A percentile compares a stretch with the other conserved stretches of the same genome.
Conservation (phyloP, 176 grass and related monocot genomes). For the Guadua angustifolia region DNA sequence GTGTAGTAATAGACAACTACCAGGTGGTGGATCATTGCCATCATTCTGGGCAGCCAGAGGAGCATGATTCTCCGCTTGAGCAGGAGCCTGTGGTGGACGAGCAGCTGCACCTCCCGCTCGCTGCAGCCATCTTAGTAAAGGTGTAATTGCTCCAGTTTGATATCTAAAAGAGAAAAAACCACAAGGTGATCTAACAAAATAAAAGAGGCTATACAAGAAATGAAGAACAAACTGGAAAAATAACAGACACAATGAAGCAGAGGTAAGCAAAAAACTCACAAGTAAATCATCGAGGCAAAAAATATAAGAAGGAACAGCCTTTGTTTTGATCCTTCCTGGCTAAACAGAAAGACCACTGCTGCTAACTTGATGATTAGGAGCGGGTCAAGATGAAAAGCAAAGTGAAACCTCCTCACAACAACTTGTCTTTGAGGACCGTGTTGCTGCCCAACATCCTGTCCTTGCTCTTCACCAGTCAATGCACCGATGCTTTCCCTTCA, state of each 20-base stretch:
- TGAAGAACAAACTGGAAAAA: constrained; percentile 24
- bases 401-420: constrained; percentile 86
- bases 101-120: constrained; percentile 58
- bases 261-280: constrained; percentile 58
- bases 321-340: constrained; percentile 84
- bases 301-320: constrained; percentile 83
- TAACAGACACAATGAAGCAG: not conserved
- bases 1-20: constrained; percentile 42
- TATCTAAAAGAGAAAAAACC: constrained; percentile 58
- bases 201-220: constrained; percentile 1
- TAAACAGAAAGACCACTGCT: constrained; percentile 84
- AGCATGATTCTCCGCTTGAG: constrained; percentile 54
- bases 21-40: constrained; percentile 57
- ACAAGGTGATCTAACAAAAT: constrained; percentile 33
- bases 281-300: constrained; percentile 77
- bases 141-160: constrained; percentile 80
- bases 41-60: constrained; percentile 53
- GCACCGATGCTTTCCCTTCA: constrained; percentile 56
- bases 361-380: constrained; percentile 88
- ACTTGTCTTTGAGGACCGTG: constrained; percentile 77
- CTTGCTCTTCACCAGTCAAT: constrained; percentile 59
- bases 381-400: constrained; percentile 89
- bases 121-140: constrained; percentile 77
- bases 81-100: constrained; percentile 63
- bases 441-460: constrained; percentile 70